Base-by-base conservation (phyloP, 441 rosid genomes). In the Metrosideros polymorpha region DNA sequence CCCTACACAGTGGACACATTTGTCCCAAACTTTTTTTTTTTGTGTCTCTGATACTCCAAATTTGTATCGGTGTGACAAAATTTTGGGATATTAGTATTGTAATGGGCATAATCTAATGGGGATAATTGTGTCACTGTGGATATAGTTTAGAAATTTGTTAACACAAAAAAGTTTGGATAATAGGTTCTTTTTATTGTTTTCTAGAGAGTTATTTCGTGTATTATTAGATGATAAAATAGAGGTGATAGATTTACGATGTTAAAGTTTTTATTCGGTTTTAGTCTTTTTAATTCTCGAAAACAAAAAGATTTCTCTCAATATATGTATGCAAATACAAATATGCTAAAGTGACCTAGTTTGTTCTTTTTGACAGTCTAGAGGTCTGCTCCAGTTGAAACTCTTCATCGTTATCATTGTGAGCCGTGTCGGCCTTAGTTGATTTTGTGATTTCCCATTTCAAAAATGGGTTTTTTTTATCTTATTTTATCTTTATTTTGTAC, bases 71-170 rank as follows among this genome's bases (percentile, higher is more conserved):
- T 8, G 27, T 4, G n/a, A 12, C 4, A 71, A 5, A 32, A 71
- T 39, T 19, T 6, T 39, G 6, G 9, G 8, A 66, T 19, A 66
- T 66, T 63, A 4, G 2, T 22, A 15, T 39, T 15, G 2, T 0
- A 2, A 0, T 35, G 2, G 7, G 27, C 0, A 35, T 10, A 9
- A 35, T 66, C 39, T 22, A 10, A 0, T 1, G 14, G 2, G 76
- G 12, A 1, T 4, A 66, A 9, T 9, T 4, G 7, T 32, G 77
- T 9, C 3, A 4, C 6, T 1, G 2, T 1, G 7, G 7, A 53
- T 9, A 1, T 53, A 8, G 9, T 7, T 19, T 53, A 7, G 56
- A 8, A 53, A 13, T 49, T 50, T 14, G 15, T 5, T 50, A 4
- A 18, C 52, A 14, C 52, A 50, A 14, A 49, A 49, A 49, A 3